Base-by-base conservation (phyloP, 257 asterid species). In the Euphrasia confusa region DNA sequence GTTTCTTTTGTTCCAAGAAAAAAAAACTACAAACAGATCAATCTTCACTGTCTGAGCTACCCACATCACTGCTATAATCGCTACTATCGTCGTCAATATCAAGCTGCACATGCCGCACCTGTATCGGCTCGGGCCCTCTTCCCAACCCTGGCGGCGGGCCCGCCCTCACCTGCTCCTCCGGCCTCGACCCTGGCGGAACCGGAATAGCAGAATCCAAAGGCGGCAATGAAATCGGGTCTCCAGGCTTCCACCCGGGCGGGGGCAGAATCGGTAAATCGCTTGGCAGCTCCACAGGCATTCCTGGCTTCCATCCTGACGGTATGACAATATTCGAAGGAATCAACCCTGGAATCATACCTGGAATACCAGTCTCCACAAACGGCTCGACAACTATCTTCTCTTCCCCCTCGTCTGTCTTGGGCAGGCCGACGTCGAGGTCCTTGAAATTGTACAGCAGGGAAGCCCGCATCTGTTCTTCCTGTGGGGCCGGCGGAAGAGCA, bases 401-500 rank as follows among this genome's bases (percentile, higher is more conserved):
- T 39, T 72, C 86, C 28, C 64, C 81, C 55, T 81, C 85, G 9
- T 81, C 94, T 13, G 80, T 68, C 70, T 82, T 79, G n/a, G 95
- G 95, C 48, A 89, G 64, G 12, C 96, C 97, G 24, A 92, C 71
- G 53, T 89, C 94, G 49, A 84, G 91, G 71, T 87, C 83, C 17
- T 89, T 91, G 58, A 79, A 81, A 57, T 49, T 56, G 65, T 84
- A 93, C 8, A 93, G 45, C 63, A 73, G 91, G 2, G 99, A 89
- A 1, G 97, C 97, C 3, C 97, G 93, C 97, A 93, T 80, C 55
- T 93, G 99, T 77, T 93, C 97, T 32, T 93, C 99, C 74, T 89
- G 99, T 8, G 96, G 97, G 33, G 99, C 97, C 0, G 97, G 97
- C 17, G 96, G 96, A 27, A 93, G 91, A 10, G 94, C 95, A 21